phyloP scores from a whole-genome alignment of 345 rosid genomes.

The Syzygium aromaticum region DNA sequence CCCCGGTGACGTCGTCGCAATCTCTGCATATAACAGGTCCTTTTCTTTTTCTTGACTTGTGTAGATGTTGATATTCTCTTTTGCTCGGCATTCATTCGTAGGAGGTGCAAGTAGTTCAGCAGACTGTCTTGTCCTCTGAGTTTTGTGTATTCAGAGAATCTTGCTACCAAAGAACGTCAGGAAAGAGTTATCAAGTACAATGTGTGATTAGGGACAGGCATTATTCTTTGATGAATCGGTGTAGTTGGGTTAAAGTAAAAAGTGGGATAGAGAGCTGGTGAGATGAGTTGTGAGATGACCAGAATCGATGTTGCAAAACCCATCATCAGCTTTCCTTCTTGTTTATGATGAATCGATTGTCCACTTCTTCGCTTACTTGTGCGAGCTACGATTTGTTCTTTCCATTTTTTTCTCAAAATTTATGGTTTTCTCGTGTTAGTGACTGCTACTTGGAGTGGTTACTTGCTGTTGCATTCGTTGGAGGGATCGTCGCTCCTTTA shows the following conservation, averaged over 20 bases:
- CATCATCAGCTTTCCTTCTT: background rate
- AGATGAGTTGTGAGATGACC: background rate
- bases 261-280: background rate
- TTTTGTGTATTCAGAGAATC: background rate
- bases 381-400: background rate
- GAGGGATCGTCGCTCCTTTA: constrained; percentile 74
- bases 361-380: background rate
- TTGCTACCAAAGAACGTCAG: background rate
- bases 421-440: constrained; percentile 23
- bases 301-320: background rate
- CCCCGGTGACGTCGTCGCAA: constrained; percentile 53
- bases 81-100: background rate
- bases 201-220: background rate
- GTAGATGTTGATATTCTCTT: background rate
- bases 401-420: background rate
- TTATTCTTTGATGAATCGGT: background rate
- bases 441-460: constrained; percentile 74
- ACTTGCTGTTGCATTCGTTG: constrained; percentile 66
- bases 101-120: background rate
- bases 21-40: constrained; percentile 75
- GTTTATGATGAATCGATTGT: background rate
- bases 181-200: background rate
- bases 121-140: background rate
- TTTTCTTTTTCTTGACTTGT: background rate
- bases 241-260: background rate